A percentile compares a stretch with the other conserved stretches of the same genome.
These are phyloP conservation scores for Bacterosira constricta DNA, from an alignment of 108 stramenopile genomes.

Conservation along the genomic window DNA sequence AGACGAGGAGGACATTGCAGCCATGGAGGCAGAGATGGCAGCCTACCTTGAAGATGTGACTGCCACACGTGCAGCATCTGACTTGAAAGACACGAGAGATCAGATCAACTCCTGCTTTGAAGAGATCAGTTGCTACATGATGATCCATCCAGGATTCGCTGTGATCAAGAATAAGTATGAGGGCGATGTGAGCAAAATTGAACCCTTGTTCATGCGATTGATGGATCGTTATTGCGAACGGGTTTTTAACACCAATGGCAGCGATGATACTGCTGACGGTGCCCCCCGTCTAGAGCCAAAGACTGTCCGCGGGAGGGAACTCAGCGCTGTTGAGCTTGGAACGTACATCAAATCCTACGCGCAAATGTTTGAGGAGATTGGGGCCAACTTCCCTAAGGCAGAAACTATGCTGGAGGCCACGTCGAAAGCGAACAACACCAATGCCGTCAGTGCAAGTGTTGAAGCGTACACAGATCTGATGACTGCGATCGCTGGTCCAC, in stretches of 20 bases:
- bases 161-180: slow-evolving; percentile 94
- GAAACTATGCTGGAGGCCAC: slow-evolving; percentile 97
- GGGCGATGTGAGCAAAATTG: slow-evolving; percentile 87
- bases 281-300: slow-evolving; percentile 75
- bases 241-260: slow-evolving; percentile 78
- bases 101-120: slow-evolving; percentile 96
- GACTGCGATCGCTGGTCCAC: slow-evolving; percentile 87
- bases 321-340: slow-evolving; percentile 92
- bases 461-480: slow-evolving; percentile 84
- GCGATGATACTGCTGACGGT: slow-evolving; percentile 29
- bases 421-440: slow-evolving; percentile 92
- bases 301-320: slow-evolving; percentile 81
- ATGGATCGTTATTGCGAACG: slow-evolving; percentile 88
- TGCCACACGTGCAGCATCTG: slow-evolving; percentile 79
- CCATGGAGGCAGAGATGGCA: slow-evolving; percentile 87
- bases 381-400: slow-evolving; percentile 93
- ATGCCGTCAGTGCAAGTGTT: slow-evolving; percentile 83
- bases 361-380: slow-evolving; percentile 86
- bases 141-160: slow-evolving; percentile 96
- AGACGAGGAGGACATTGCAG: slow-evolving; percentile 67
- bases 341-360: slow-evolving; percentile 94
- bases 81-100: slow-evolving; percentile 92
- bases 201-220: slow-evolving; percentile 80
- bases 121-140: slow-evolving; percentile 82
- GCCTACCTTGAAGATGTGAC: slow-evolving; percentile 86